Percentiles rank a stretch among this genome's conserved stretches.
phyloP scores from a whole-genome alignment of 1,284 basidiomycete species.

The Schizophyllum commune region DNA sequence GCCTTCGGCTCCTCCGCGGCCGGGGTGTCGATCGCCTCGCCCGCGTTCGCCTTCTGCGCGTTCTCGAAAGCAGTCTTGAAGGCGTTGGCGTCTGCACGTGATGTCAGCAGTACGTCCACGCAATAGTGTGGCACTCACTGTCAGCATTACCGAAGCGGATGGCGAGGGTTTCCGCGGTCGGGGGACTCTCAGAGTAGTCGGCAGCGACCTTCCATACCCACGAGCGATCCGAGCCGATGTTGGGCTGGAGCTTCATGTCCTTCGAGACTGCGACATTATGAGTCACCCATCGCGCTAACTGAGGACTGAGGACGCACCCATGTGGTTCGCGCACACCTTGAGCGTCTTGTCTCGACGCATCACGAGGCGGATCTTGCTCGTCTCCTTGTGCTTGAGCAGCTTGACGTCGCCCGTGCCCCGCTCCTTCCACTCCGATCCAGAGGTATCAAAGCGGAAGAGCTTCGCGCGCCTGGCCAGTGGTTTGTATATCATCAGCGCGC shows the following conservation, averaged over 20 bases:
- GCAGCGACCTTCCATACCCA: slow-evolving; percentile 99
- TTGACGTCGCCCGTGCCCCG: slow-evolving; percentile 90
- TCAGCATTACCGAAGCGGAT: slow-evolving; percentile 98
- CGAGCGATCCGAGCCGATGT: slow-evolving; percentile 97
- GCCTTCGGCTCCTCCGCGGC: slow-evolving; percentile 18
- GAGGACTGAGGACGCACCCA: slow-evolving; percentile 54
- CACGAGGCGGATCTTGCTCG: slow-evolving; percentile 90
- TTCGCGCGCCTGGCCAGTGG: slow-evolving; percentile 79
- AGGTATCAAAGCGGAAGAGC: slow-evolving; percentile 91
- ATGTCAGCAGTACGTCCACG: slow-evolving; percentile 3
- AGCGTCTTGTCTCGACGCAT: slow-evolving; percentile 99
- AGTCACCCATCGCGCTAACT: slow-evolving; percentile 3
- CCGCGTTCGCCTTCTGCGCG: slow-evolving; percentile 67
- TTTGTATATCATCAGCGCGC: slow-evolving; percentile 10
- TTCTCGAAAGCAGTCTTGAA: slow-evolving; percentile 88
- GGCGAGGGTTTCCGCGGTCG: slow-evolving; percentile 90
- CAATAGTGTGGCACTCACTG: slow-evolving; percentile 50
- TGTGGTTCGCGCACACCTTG: slow-evolving; percentile 99
- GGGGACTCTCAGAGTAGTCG: slow-evolving; percentile 87
- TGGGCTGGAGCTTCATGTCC: slow-evolving; percentile 95
- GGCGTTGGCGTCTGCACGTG: slow-evolving; percentile 64
- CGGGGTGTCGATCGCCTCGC: slow-evolving; percentile 14
- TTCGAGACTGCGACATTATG: slow-evolving; percentile 52
- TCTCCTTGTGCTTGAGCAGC: slow-evolving; percentile 82
- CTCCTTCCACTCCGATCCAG: slow-evolving; percentile 93